phyloP scores from a whole-genome alignment of 345 rosid genomes.

The Bretschneidera sinensis region DNA sequence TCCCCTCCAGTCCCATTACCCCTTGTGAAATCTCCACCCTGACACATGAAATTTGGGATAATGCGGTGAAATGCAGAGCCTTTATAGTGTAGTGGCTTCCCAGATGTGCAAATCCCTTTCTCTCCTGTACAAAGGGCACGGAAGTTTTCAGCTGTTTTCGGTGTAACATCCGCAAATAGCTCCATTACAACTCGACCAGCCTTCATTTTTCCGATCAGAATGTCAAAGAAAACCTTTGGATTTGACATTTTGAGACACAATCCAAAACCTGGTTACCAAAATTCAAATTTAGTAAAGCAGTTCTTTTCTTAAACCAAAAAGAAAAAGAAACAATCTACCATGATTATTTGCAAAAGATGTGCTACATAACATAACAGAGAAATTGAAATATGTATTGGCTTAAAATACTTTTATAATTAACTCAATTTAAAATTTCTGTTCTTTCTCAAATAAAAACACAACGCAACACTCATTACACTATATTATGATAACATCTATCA shows the following conservation, averaged over 20 bases:
- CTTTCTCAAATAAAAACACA: background rate
- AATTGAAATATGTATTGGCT: no score
- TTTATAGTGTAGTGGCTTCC: constrained; percentile 69
- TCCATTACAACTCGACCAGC: constrained; percentile 77
- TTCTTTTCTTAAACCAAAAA: background rate
- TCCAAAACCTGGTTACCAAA: constrained; percentile 17
- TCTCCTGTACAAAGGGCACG: constrained; percentile 81
- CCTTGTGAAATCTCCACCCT: constrained; percentile 82
- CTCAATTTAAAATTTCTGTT: background rate
- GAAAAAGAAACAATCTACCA: background rate
- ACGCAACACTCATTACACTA: background rate
- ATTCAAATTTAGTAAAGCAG: background rate
- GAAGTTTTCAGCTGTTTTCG: constrained; percentile 73
- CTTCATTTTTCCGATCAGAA: constrained; percentile 59
- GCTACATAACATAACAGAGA: no score
- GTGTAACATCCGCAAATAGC: constrained; percentile 63
- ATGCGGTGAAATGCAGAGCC: constrained; percentile 79
- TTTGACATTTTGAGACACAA: constrained; percentile 39
- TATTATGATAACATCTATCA: constrained; percentile 7
- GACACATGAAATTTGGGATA: constrained; percentile 91
- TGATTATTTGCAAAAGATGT: no score
- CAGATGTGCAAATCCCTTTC: constrained; percentile 57
- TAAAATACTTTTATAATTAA: no score
- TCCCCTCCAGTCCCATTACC: constrained; percentile 94
- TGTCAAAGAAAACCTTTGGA: constrained; percentile 75